A percentile compares a stretch with the other conserved stretches of the same genome.
phyloP scores from a whole-genome alignment of 345 rosid genomes.

The Mallotus nudiflorus region DNA sequence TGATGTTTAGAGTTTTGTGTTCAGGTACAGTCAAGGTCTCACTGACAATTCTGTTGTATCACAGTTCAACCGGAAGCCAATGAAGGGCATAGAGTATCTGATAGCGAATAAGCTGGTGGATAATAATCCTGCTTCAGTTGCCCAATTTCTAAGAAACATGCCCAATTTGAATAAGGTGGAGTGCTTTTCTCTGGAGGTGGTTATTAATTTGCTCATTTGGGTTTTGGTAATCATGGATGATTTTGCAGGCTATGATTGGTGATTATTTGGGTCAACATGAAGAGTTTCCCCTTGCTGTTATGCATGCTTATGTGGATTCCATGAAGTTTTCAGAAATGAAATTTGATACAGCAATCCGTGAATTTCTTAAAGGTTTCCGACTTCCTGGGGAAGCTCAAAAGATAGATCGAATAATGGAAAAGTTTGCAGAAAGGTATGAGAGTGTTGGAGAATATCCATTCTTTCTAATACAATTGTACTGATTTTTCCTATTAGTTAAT shows the following conservation, averaged over 20 bases:
- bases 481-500: not conserved
- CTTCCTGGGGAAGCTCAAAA: conserved; percentile 99
- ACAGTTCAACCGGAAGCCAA: conserved; percentile 89
- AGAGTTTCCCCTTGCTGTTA: conserved; percentile 95
- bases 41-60: conserved; percentile 29
- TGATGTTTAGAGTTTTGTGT: not conserved
- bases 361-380: conserved; percentile 89
- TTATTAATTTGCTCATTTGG: conserved; percentile 21
- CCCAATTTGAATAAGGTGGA: conserved; percentile 78
- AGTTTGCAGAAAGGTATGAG: conserved; percentile 91
- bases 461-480: not conserved
- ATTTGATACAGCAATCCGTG: conserved; percentile 86
- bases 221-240: conserved; percentile 34
- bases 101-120: conserved; percentile 81
- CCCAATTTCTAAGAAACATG: conserved; percentile 80
- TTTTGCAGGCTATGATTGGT: conserved; percentile 86
- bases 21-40: conserved; percentile 17
- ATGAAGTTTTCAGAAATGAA: conserved; percentile 85
- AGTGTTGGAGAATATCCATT: not conserved
- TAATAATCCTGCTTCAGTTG: conserved; percentile 72
- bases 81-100: conserved; percentile 73
- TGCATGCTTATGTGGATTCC: conserved; percentile 96
- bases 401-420: conserved; percentile 98
- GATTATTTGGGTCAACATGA: conserved; percentile 98
- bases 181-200: conserved; percentile 12